phyloP scores from a whole-genome alignment of 1,284 basidiomycete species.

The Vanrija pseudolonga region DNA sequence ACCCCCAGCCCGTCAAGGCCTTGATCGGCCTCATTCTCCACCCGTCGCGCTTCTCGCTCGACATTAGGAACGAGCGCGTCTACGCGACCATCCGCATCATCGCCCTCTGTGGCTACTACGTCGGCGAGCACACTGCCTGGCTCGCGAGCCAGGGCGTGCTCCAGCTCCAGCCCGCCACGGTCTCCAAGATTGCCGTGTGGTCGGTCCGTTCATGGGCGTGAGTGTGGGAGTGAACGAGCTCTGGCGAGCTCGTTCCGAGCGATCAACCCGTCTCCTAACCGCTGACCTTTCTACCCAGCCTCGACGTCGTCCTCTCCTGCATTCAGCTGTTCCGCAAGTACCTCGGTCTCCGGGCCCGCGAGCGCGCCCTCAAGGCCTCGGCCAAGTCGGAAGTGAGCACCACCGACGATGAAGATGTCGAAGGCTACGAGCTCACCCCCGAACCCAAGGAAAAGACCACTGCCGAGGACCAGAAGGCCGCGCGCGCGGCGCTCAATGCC shows the following conservation, averaged over 20 bases:
- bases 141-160: constrained; percentile 41
- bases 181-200: not conserved
- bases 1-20: constrained; percentile 32
- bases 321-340: constrained; percentile 29
- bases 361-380: constrained; percentile 16
- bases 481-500: constrained; percentile 16
- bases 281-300: constrained; percentile 13
- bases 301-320: constrained; percentile 40
- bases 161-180: constrained; percentile 21
- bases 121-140: constrained; percentile 44
- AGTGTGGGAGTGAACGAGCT: constrained; percentile 18
- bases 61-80: constrained; percentile 22
- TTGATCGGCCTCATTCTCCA: constrained; percentile 18
- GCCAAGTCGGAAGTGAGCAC: constrained; percentile 15
- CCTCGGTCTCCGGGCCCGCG: constrained; percentile 20
- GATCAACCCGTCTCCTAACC: not conserved
- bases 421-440: constrained; percentile 40
- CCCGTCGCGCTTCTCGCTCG: constrained; percentile 13
- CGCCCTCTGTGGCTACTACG: constrained; percentile 40
- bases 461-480: not conserved
- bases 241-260: not conserved
- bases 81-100: constrained; percentile 39
- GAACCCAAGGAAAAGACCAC: constrained; percentile 12
- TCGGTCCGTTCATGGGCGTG: constrained; percentile 43
- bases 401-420: constrained; percentile 17